Evolutionary conservation across 2,329 filamentous ascomycete species (phyloP).

Genomic region (Botrytis elliptica): DNA sequence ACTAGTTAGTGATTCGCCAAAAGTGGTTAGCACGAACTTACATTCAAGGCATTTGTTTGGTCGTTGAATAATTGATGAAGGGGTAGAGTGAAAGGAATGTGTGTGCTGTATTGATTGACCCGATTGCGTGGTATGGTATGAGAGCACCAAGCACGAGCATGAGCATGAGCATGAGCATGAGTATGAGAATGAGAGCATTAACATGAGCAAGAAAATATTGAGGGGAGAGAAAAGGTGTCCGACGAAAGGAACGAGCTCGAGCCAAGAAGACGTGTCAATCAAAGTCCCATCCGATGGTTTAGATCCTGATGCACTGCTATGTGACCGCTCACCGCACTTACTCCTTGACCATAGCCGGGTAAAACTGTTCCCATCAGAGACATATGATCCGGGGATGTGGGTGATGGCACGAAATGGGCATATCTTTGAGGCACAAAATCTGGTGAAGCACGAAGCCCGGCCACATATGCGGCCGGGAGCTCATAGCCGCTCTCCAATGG

Average conservation of each 20-base stretch:
- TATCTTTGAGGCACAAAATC: constrained; percentile 17
- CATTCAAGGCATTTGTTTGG: neutral
- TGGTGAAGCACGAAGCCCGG: constrained; percentile 13
- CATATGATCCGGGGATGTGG: constrained; percentile 19
- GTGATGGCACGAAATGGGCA: constrained; percentile 8
- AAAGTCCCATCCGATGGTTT: neutral
- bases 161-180: neutral
- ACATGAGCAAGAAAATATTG: constrained; percentile 1
- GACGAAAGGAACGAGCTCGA: neutral
- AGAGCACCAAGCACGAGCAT: constrained; percentile 6
- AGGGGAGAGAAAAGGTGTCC: neutral
- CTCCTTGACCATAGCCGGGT: constrained; percentile 10
- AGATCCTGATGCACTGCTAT: constrained; percentile 4
- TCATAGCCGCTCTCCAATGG: constrained; percentile 19
- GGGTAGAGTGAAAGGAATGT: neutral
- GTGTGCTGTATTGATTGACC: neutral
- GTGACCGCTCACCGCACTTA: constrained; percentile 20
- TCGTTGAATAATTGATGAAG: neutral
- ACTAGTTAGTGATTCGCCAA: neutral
- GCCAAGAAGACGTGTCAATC: constrained; percentile 18
- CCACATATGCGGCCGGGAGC: constrained; percentile 18
- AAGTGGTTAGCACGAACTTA: neutral
- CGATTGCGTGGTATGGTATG: constrained; percentile 13
- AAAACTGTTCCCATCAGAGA: constrained; percentile 15
- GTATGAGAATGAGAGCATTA: neutral